Evolutionary conservation across 2,329 filamentous ascomycete species (phyloP), one percentile per base, ranked within the genome.

Genomic region (Penicillium psychrosexuale): DNA sequence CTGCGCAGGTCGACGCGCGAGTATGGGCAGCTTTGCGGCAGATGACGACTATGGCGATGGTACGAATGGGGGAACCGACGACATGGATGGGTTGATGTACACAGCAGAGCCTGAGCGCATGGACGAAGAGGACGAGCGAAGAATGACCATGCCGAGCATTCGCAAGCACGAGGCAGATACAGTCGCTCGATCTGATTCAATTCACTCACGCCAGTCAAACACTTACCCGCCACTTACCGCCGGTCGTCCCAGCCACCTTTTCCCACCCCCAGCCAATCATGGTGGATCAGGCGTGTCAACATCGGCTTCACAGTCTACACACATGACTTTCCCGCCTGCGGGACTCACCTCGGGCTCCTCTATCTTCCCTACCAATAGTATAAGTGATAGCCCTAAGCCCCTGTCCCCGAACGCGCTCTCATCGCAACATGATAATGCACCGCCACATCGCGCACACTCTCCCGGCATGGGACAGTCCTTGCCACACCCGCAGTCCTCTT

Each of bases 341-440:
- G 69, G 71, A 53, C 73, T 65, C 58, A 63, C 60, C 61, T 77
- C 72, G 17, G 79, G 77, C 55, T 77, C 78, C 44, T 82, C 81
- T 17, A 82, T 91, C 61, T 95, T 90, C 69, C 82, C 85, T 8
- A 86, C 91, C 60, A 82, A 83, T 50, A 82, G 78, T 55, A 89
- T 96, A 77, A 94, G 89, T 3, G 91, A 96, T 72, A 95, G 90
- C 61, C 91, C 91, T 0, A 95, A 92, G 68, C 88, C 91, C 4
- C 78, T 96, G 38, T 79, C 77, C 24, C 77, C 77, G n/a, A 76
- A 74, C 58, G 67, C 71, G 12, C 64, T 72, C 34, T 66, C 68
- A 28, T 72, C 73, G 39, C 73, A 74, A 38, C 73, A 76, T 56
- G 62, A 71, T 6, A 66, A 67, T 28, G 69, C 72, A 49, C 70